These are phyloP conservation scores for Alternaria sp. DNA, from an alignment of 2,329 filamentous ascomycete species.

Conservation along the genomic window DNA sequence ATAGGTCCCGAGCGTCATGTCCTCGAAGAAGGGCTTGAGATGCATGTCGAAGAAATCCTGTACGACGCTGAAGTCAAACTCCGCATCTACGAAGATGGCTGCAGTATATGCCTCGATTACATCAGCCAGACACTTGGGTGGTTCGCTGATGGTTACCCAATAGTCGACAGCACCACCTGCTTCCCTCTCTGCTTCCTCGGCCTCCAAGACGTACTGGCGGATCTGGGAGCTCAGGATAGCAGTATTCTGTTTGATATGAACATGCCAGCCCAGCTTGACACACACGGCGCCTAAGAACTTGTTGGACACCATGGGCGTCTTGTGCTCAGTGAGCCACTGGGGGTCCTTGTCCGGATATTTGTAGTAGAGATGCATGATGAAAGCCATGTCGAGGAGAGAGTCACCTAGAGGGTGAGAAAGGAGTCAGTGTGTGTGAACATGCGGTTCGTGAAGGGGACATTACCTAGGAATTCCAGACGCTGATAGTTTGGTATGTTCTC, in stretches of 20 bases:
- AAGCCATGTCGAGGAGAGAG: constrained; percentile 83
- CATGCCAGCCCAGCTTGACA: constrained; percentile 79
- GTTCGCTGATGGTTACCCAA: constrained; percentile 67
- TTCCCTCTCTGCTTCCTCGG: constrained; percentile 62
- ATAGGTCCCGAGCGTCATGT: constrained; percentile 77
- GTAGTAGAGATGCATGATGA: constrained; percentile 82
- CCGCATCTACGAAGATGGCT: constrained; percentile 88
- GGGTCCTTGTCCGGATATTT: constrained; percentile 81
- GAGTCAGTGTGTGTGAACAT: not conserved
- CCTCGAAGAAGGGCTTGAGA: constrained; percentile 78
- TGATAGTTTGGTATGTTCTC: constrained; percentile 89
- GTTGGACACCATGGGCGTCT: constrained; percentile 99
- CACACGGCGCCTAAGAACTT: constrained; percentile 87
- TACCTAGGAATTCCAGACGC: constrained; percentile 35
- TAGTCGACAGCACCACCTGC: constrained; percentile 67
- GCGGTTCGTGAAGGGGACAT: not conserved
- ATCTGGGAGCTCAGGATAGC: constrained; percentile 62
- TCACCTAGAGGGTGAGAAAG: constrained; percentile 88
- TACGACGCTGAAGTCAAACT: constrained; percentile 78
- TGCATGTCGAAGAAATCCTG: constrained; percentile 78
- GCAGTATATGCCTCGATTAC: constrained; percentile 89
- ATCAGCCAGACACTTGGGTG: constrained; percentile 83
- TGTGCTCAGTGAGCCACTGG: constrained; percentile 97
- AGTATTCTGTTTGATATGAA: constrained; percentile 67
- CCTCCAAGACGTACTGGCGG: constrained; percentile 63